Evolutionary conservation across 139 green algal genomes (phyloP).

Genomic region (Haematococcus lacustris): DNA sequence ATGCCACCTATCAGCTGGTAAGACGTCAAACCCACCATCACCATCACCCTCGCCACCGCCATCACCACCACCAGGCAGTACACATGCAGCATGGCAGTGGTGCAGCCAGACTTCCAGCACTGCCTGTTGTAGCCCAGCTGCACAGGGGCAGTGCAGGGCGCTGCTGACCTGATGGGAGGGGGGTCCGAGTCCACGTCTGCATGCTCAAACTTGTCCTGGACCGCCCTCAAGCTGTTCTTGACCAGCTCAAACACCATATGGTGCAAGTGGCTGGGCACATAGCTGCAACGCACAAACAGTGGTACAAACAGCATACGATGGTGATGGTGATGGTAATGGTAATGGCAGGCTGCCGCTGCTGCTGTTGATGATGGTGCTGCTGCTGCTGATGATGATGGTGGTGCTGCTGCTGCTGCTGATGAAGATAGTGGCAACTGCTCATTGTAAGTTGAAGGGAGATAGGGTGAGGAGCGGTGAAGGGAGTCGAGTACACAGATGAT

Average conservation of each 20-base stretch:
- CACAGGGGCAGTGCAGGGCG: background rate
- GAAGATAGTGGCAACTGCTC: too few relatives aligned
- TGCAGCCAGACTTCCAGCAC: background rate
- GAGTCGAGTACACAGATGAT: too few relatives aligned
- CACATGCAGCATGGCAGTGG: background rate
- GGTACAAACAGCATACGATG: too few relatives aligned
- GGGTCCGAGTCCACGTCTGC: conserved; percentile 50
- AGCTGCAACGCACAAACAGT: conserved; percentile 59
- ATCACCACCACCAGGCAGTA: background rate
- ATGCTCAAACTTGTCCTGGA: conserved; percentile 75
- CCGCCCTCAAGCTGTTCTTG: conserved; percentile 91
- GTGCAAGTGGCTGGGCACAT: conserved; percentile 94
- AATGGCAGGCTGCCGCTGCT: too few relatives aligned
- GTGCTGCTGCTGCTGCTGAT: too few relatives aligned
- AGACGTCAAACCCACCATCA: background rate
- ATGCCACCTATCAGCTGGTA: background rate
- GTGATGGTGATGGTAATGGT: too few relatives aligned
- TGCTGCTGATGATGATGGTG: too few relatives aligned
- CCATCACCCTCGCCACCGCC: background rate
- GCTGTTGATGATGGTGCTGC: too few relatives aligned
- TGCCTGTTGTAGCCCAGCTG: background rate
- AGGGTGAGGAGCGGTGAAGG: too few relatives aligned
- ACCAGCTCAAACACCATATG: conserved; percentile 95
- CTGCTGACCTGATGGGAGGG: conserved; percentile 65
- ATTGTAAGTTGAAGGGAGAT: too few relatives aligned